Percentiles rank a stretch among this genome's conserved stretches.
Evolutionary conservation across 208 protist species (phyloP).

Genomic region (Strigomonas culicis): DNA sequence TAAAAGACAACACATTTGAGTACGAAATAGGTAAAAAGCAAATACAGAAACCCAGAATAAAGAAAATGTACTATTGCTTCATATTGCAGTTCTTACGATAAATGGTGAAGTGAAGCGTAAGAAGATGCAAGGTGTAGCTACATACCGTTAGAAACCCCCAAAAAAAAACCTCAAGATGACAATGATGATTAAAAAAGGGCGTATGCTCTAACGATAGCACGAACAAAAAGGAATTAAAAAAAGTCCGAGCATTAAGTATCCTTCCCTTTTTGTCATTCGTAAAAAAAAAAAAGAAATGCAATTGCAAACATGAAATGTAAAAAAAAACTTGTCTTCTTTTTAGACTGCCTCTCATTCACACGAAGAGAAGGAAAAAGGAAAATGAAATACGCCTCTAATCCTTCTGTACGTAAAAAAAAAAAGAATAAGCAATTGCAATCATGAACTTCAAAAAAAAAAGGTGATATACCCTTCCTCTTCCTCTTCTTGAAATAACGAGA

Average conservation of each 20-base stretch:
- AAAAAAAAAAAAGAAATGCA: neutral
- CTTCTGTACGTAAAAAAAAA: too few relatives aligned
- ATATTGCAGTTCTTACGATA: neutral
- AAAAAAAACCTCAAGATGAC: neutral
- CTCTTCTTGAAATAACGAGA: too few relatives aligned
- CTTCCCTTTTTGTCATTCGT: neutral
- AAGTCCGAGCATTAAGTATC: too few relatives aligned
- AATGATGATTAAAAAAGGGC: neutral
- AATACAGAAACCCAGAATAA: neutral
- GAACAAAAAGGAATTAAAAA: too few relatives aligned
- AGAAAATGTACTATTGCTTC: neutral
- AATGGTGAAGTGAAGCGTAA: neutral
- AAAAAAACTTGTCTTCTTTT: too few relatives aligned
- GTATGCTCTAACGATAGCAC: too few relatives aligned
- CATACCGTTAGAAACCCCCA: neutral
- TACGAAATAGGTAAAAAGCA: neutral
- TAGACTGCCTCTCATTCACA: too few relatives aligned
- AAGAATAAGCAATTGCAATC: too few relatives aligned
- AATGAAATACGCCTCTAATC: neutral
- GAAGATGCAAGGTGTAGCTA: neutral
- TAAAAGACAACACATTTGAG: neutral
- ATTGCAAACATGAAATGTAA: constrained; percentile 3
- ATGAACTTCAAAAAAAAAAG: too few relatives aligned
- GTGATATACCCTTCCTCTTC: too few relatives aligned
- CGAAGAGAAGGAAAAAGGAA: neutral